A percentile compares a stretch with the other conserved stretches of the same genome.
phyloP scores from a whole-genome alignment of 371 early-diverging fungal genomes.

The Haplosporangium sp. region DNA sequence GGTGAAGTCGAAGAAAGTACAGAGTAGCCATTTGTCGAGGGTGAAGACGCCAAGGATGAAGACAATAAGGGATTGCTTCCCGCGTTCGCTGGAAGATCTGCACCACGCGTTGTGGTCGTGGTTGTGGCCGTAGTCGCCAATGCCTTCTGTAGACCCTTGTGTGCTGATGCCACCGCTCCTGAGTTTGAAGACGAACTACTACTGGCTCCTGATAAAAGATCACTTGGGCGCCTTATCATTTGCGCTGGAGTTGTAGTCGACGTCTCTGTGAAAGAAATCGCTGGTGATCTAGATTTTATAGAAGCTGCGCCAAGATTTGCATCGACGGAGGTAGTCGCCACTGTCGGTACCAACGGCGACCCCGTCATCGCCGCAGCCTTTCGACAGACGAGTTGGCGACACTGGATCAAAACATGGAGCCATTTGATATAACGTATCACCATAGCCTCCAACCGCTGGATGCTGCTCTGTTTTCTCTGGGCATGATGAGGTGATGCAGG shows the following conservation, averaged over 20 bases:
- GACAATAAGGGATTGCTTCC: not conserved
- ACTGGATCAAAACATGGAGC: constrained; percentile 46
- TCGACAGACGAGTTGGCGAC: constrained; percentile 36
- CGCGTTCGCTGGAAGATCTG: not conserved
- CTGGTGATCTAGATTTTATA: constrained; percentile 14
- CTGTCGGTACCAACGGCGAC: not conserved
- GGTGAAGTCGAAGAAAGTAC: constrained; percentile 1
- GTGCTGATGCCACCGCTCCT: constrained; percentile 19
- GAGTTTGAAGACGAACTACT: not conserved
- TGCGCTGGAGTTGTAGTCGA: not conserved
- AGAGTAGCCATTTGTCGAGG: constrained; percentile 14
- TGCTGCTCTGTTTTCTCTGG: constrained; percentile 1
- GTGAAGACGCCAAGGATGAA: constrained; percentile 8
- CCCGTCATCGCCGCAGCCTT: constrained; percentile 9
- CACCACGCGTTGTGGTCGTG: not conserved
- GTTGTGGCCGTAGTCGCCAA: constrained; percentile 42
- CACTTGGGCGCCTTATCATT: constrained; percentile 29
- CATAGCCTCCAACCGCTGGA: constrained; percentile 37
- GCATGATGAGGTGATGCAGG: not conserved
- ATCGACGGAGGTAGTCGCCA: constrained; percentile 5
- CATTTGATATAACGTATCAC: constrained; percentile 49
- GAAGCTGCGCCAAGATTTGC: not conserved
- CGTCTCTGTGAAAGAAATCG: constrained; percentile 13
- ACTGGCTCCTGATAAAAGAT: constrained; percentile 17
- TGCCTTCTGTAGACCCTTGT: constrained; percentile 36